These are phyloP conservation scores for Blastocystis sp. DNA, from an alignment of 352 stramenopile genomes.

Conservation along the genomic window DNA sequence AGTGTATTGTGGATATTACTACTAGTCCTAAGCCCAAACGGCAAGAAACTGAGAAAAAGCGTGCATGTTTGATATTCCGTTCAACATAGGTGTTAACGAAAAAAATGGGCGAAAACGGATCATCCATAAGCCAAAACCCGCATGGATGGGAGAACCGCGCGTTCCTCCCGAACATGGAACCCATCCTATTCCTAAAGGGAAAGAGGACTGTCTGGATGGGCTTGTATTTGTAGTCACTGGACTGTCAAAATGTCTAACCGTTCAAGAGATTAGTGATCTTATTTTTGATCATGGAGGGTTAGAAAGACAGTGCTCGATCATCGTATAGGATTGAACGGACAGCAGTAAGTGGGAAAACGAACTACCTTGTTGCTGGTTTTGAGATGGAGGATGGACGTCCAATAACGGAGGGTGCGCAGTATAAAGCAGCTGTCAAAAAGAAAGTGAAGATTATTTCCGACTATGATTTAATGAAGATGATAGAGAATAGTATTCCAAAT, in stretches of 20 bases:
- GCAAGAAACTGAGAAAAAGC: background rate
- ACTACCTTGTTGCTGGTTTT: slow-evolving; percentile 54
- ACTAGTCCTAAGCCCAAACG: slow-evolving; percentile 5
- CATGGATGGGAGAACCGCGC: background rate
- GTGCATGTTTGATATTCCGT: background rate
- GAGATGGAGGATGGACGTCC: slow-evolving; percentile 56
- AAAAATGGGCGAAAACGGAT: slow-evolving; percentile 6
- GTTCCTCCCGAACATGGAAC: slow-evolving; percentile 49
- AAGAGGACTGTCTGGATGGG: slow-evolving; percentile 25
- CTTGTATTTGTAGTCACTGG: slow-evolving; percentile 46
- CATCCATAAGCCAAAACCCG: slow-evolving; percentile 39
- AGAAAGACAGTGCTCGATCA: background rate
- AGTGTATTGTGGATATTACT: background rate
- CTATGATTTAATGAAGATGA: slow-evolving; percentile 57
- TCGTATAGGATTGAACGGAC: slow-evolving; percentile 27
- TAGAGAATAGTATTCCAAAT: slow-evolving; percentile 15
- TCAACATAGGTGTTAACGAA: background rate
- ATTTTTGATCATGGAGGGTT: slow-evolving; percentile 62
- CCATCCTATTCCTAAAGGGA: slow-evolving; percentile 26
- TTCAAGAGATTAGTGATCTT: slow-evolving; percentile 56
- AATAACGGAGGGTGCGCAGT: slow-evolving; percentile 45
- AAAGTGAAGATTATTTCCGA: slow-evolving; percentile 56
- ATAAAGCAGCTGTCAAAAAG: slow-evolving; percentile 46
- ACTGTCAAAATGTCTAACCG: slow-evolving; percentile 1
- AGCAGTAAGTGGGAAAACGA: slow-evolving; percentile 50